phyloP scores from a whole-genome alignment of 192 early-diverging fungal species.

The Linnemannia elongata region DNA sequence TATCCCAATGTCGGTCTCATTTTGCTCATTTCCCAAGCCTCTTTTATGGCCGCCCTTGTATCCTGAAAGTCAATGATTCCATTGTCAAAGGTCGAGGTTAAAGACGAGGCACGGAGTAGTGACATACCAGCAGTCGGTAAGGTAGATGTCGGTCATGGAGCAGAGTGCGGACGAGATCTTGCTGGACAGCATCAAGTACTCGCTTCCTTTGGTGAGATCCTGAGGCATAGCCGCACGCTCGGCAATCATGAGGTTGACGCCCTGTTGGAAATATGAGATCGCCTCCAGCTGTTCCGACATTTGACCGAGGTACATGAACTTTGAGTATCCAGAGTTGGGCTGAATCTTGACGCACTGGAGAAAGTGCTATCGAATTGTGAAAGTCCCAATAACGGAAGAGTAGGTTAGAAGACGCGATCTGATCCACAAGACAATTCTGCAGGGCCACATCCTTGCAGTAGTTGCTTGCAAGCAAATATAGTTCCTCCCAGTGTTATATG shows the following conservation, averaged over 20 bases:
- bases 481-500: not conserved
- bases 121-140: slow-evolving; percentile 96
- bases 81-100: not conserved
- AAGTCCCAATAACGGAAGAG: not conserved
- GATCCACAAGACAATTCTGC: not conserved
- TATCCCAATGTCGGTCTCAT: too few species aligned
- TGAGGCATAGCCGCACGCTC: slow-evolving; percentile 60
- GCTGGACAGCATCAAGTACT: slow-evolving; percentile 55
- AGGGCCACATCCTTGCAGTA: not conserved
- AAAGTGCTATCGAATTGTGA: slow-evolving; percentile 62
- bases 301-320: slow-evolving; percentile 93
- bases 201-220: slow-evolving; percentile 60
- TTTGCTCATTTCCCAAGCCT: not conserved
- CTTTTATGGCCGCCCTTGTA: not conserved
- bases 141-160: slow-evolving; percentile 96
- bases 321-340: slow-evolving; percentile 76
- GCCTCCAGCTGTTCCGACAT: slow-evolving; percentile 76
- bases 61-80: not conserved
- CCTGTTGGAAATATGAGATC: slow-evolving; percentile 78
- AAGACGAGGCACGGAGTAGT: not conserved
- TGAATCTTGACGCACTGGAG: slow-evolving; percentile 76
- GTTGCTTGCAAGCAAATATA: not conserved
- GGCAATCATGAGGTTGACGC: slow-evolving; percentile 74
- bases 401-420: not conserved
- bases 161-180: slow-evolving; percentile 90